Base-by-base conservation (phyloP, 352 stramenopile genomes). In the Phytophthora hybrid region DNA sequence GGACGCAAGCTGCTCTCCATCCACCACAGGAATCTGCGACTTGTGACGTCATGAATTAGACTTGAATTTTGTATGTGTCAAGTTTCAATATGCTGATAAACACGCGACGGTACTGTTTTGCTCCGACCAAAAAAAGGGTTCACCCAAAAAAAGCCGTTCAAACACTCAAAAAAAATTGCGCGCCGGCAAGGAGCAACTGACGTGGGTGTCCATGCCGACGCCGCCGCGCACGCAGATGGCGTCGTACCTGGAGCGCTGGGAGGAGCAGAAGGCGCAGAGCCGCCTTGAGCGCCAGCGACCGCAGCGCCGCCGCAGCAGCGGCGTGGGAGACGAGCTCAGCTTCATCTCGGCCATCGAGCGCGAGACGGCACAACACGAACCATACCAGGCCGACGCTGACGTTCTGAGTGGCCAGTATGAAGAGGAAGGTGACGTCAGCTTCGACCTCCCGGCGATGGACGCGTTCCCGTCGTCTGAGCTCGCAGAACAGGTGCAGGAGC, bases 181-280 rank as follows among this genome's bases (percentile, higher is more conserved):
- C 44, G 6, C 44, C 19, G 8, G 3, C 6, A 51, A 21, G 2
- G 5, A 23, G 29, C 51, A 63, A 56, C 66, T 70, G 57, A 44
- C 37, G 55, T 47, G 39, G 39, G 39, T 47, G 39, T 10, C 16
- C 14, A 84, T 82, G 75, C 49, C 76, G 75, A 76, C 73, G 66
- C 44, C 39, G 14, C 39, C 39, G 39, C 65, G 64, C 71, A 39
- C 62, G 26, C 69, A 63, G 37, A 81, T 89, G 71, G 57, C 74
- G 73, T 71, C 80, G 57, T 90, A 91, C 64, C 63, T 87, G 39
- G 69, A 79, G 68, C 78, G 77, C 37, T 90, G 85, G 71, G 74
- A 91, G 57, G 66, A 78, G 41, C 76, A 88, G 78, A 84, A 88
- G 73, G 60, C 66, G 31, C 77, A 89, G 73, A 81, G 77, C 13